Evolutionary conservation across 2,329 filamentous ascomycete genomes (phyloP).

Genomic region (Nigrograna mackinnonii): DNA sequence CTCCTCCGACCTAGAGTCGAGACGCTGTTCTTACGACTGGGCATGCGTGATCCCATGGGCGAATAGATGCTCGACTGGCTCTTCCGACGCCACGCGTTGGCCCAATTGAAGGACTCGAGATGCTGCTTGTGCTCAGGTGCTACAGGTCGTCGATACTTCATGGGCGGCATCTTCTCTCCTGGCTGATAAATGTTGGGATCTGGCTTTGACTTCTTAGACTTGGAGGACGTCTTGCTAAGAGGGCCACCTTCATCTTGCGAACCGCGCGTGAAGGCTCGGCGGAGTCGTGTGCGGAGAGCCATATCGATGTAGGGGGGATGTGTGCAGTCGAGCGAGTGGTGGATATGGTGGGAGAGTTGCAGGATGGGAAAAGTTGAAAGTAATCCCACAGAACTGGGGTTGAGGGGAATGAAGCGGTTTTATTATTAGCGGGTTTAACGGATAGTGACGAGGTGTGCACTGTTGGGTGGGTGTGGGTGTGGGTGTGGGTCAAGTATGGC

Average conservation of each 20-base stretch:
- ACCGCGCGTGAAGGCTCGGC: conserved; percentile 45
- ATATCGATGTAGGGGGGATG: conserved; percentile 36
- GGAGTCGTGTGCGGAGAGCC: conserved; percentile 52
- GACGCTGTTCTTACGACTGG: conserved; percentile 43
- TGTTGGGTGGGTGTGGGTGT: too few relatives aligned
- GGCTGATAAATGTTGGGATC: conserved; percentile 54
- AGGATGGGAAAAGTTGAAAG: too few relatives aligned
- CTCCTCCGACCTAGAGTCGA: conserved; percentile 28
- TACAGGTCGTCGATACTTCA: conserved; percentile 54
- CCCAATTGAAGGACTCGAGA: conserved; percentile 52
- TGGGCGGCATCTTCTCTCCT: conserved; percentile 54
- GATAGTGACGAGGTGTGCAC: too few relatives aligned
- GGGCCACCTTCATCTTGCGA: conserved; percentile 25
- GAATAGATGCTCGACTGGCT: conserved; percentile 50
- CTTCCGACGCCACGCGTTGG: conserved; percentile 50
- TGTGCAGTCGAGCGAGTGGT: neutral
- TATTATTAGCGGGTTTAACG: too few relatives aligned
- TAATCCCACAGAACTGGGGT: too few relatives aligned
- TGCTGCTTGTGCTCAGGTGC: conserved; percentile 55
- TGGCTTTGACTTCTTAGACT: conserved; percentile 30
- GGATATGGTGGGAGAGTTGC: neutral
- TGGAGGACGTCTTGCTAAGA: conserved; percentile 27
- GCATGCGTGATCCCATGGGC: conserved; percentile 53
- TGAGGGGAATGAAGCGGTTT: too few relatives aligned
- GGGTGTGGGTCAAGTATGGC: too few relatives aligned